Conservation (phyloP, 495 filamentous ascomycete species). For the Cercophora sp. region DNA sequence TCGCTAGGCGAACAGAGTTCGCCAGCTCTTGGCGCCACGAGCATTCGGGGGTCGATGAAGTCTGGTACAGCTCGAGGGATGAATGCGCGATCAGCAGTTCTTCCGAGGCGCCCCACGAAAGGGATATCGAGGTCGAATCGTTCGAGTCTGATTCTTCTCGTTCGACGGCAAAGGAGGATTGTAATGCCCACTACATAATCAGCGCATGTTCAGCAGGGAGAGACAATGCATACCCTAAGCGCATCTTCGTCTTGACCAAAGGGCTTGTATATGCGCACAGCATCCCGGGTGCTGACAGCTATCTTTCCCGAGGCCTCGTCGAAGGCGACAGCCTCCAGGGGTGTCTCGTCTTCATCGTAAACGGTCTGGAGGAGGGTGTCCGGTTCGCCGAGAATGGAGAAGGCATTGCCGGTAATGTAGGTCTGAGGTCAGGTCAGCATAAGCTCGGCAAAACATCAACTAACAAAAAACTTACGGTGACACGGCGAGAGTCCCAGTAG, state of each 20-base stretch:
- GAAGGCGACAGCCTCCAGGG: constrained; percentile 69
- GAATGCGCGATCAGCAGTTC: constrained; percentile 77
- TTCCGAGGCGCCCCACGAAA: constrained; percentile 82
- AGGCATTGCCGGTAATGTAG: constrained; percentile 84
- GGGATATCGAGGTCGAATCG: constrained; percentile 45
- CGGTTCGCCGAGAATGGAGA: constrained; percentile 74
- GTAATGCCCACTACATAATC: constrained; percentile 47
- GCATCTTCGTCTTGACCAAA: constrained; percentile 65
- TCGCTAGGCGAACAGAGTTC: constrained; percentile 68
- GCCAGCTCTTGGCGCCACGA: constrained; percentile 75
- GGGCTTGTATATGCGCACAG: constrained; percentile 74
- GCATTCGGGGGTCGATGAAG: constrained; percentile 44
- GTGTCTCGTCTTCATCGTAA: constrained; percentile 72
- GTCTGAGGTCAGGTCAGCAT: constrained; percentile 44
- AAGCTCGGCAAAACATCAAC: no score
- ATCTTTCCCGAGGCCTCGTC: constrained; percentile 84
- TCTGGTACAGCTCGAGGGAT: constrained; percentile 67
- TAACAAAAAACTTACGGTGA: constrained; percentile 57
- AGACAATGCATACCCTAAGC: constrained; percentile 50
- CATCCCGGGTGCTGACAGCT: constrained; percentile 61
- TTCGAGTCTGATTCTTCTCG: constrained; percentile 20
- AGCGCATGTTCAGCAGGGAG: constrained; percentile 35
- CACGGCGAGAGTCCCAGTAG: constrained; percentile 72
- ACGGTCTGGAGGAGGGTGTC: constrained; percentile 81
- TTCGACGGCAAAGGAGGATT: constrained; percentile 38